Evolutionary conservation across 441 rosid genomes (phyloP).

Genomic region (Bocquillonia castaneifolia): DNA sequence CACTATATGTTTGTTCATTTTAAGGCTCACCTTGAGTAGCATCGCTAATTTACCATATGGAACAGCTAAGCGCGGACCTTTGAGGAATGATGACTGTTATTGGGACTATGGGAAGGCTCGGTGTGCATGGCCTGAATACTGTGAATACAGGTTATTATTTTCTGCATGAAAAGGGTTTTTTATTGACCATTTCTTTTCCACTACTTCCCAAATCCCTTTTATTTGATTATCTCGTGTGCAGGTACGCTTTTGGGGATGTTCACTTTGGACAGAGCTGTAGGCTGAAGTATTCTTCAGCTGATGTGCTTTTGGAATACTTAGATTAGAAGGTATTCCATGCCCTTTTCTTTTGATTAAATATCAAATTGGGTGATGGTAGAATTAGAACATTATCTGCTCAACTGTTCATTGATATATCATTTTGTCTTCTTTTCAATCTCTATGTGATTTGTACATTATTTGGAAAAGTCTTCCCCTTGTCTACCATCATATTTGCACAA

Average conservation of each 20-base stretch:
- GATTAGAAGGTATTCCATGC: slow-evolving; percentile 33
- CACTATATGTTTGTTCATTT: not conserved
- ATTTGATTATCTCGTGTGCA: slow-evolving; percentile 29
- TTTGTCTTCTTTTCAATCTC: too few relatives aligned
- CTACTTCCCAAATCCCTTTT: not conserved
- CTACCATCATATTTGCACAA: too few relatives aligned
- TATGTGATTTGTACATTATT: too few relatives aligned
- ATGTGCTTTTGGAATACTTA: slow-evolving; percentile 63
- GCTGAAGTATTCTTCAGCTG: slow-evolving; percentile 66
- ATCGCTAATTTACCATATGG: slow-evolving; percentile 10
- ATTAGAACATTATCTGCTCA: not conserved
- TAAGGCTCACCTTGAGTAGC: slow-evolving; percentile 15
- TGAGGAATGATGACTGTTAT: slow-evolving; percentile 87
- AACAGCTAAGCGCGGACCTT: slow-evolving; percentile 63
- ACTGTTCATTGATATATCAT: not conserved
- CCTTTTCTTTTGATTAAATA: slow-evolving; percentile 14
- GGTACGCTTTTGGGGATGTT: slow-evolving; percentile 89
- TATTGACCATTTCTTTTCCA: not conserved
- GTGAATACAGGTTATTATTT: slow-evolving; percentile 64
- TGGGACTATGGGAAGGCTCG: slow-evolving; percentile 99
- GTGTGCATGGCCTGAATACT: slow-evolving; percentile 90
- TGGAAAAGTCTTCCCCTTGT: too few relatives aligned
- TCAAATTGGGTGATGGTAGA: not conserved
- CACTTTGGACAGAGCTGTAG: slow-evolving; percentile 99
- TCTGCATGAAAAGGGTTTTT: not conserved